A percentile compares a stretch with the other conserved stretches of the same genome.
These are phyloP conservation scores for Limonium bicolor DNA, from an alignment of 148 eudicot species.

Conservation along the genomic window DNA sequence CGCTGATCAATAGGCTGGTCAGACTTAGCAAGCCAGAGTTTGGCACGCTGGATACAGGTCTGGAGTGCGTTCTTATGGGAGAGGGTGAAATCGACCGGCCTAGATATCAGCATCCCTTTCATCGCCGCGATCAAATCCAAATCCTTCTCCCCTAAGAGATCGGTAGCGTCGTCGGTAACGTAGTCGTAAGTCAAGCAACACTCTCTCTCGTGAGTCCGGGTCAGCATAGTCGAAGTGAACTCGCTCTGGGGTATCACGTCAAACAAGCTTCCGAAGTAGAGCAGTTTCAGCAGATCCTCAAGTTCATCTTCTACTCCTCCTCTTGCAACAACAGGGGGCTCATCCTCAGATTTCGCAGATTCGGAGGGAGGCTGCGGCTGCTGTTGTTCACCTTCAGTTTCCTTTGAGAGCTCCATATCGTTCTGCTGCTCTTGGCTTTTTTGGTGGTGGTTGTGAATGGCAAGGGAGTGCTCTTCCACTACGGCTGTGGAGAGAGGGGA, in stretches of 20 bases:
- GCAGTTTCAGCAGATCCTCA: constrained; percentile 48
- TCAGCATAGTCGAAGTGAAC: constrained; percentile 42
- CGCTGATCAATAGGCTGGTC: constrained; percentile 35
- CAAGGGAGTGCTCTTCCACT: constrained; percentile 36
- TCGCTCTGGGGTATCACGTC: constrained; percentile 54
- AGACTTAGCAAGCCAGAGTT: constrained; percentile 49
- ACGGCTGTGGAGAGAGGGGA: constrained; percentile 45
- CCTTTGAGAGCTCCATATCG: background rate
- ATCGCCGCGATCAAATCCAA: constrained; percentile 66
- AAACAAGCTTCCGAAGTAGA: constrained; percentile 68
- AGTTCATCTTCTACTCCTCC: constrained; percentile 8
- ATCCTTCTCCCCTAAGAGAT: constrained; percentile 47
- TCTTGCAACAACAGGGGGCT: background rate
- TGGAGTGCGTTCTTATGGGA: constrained; percentile 61
- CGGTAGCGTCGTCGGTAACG: constrained; percentile 67
- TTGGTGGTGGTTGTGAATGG: constrained; percentile 7
- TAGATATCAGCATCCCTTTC: constrained; percentile 38
- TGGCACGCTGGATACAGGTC: constrained; percentile 49
- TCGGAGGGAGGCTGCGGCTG: background rate
- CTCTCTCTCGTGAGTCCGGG: constrained; percentile 59
- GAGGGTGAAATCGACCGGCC: constrained; percentile 51
- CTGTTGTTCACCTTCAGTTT: background rate
- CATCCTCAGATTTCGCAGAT: background rate
- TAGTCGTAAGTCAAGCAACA: constrained; percentile 86
- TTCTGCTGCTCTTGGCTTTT: background rate